Evolutionary conservation across 441 rosid genomes (phyloP).

Genomic region (Mallotus repandus): DNA sequence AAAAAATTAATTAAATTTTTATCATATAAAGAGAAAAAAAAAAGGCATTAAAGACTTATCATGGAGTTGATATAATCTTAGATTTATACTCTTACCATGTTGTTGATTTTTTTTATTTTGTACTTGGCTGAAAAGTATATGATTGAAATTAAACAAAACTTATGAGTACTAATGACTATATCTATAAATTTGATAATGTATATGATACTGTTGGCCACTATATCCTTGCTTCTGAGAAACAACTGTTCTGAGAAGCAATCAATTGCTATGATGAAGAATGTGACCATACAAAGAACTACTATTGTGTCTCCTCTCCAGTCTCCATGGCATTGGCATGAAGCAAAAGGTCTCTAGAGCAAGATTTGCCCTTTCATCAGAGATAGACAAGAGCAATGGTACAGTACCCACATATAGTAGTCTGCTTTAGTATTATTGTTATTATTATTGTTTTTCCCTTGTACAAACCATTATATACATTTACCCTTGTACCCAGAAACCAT

Average conservation of each 20-base stretch:
- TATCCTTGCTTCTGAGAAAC: neutral
- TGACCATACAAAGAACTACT: neutral
- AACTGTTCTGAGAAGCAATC: neutral
- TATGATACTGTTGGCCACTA: neutral
- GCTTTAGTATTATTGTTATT: neutral
- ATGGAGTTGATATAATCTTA: too few species aligned
- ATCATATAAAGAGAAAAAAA: too few species aligned
- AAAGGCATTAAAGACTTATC: too few species aligned
- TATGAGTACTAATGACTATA: neutral
- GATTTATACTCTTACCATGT: too few species aligned
- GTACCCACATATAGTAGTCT: neutral
- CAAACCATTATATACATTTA: neutral
- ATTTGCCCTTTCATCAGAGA: neutral
- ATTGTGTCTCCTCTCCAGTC: too few species aligned
- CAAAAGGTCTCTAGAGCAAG: slow-evolving; percentile 4
- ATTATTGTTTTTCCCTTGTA: too few species aligned
- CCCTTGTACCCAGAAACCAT: too few species aligned
- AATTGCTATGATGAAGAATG: slow-evolving; percentile 16
- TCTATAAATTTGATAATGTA: neutral
- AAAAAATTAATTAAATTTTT: too few species aligned
- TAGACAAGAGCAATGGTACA: neutral
- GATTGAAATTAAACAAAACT: too few species aligned
- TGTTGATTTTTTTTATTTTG: too few species aligned
- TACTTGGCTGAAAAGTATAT: too few species aligned
- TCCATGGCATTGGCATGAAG: slow-evolving; percentile 20